Percentiles rank a stretch among this genome's conserved stretches.
Conservation (phyloP, 257 asterid species). For the Primulina huaijiensis region DNA sequence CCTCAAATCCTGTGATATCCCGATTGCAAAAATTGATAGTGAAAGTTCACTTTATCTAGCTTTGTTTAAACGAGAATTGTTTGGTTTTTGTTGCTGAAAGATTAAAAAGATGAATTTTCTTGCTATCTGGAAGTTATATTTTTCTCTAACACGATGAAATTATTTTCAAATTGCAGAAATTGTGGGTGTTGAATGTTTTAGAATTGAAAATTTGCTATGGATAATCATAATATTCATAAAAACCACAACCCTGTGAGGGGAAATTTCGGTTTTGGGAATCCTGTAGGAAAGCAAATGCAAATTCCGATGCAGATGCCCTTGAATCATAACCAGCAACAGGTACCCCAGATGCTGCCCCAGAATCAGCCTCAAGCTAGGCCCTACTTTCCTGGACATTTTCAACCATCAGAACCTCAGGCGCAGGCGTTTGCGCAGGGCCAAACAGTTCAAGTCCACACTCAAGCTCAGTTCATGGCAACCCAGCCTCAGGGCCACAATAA, state of each 20-base stretch:
- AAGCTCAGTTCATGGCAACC: conserved; percentile 31
- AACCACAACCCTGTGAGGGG: conserved; percentile 37
- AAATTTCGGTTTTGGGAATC: conserved; percentile 35
- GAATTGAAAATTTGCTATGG: conserved; percentile 31
- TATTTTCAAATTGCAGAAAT: neutral
- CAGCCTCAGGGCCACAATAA: conserved; percentile 36
- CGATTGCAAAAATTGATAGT: neutral
- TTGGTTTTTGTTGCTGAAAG: neutral
- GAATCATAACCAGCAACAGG: conserved; percentile 42
- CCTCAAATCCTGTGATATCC: neutral
- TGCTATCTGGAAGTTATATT: neutral
- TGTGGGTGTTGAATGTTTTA: conserved; percentile 5
- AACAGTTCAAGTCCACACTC: conserved; percentile 32
- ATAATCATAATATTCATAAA: conserved; percentile 33
- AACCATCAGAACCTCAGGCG: conserved; percentile 43
- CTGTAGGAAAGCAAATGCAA: conserved; percentile 35
- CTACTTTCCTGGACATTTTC: conserved; percentile 68
- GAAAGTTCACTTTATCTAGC: neutral
- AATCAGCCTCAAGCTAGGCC: conserved; percentile 46
- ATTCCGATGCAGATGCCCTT: conserved; percentile 37
- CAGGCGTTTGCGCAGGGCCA: conserved; percentile 35
- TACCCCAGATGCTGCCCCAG: conserved; percentile 36
- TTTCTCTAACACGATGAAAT: conserved; percentile 11
- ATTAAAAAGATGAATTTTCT: neutral
- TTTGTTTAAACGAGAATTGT: neutral